Evolutionary conservation across 495 filamentous ascomycete genomes (phyloP).

Genomic region (Penicillium waksmanii): DNA sequence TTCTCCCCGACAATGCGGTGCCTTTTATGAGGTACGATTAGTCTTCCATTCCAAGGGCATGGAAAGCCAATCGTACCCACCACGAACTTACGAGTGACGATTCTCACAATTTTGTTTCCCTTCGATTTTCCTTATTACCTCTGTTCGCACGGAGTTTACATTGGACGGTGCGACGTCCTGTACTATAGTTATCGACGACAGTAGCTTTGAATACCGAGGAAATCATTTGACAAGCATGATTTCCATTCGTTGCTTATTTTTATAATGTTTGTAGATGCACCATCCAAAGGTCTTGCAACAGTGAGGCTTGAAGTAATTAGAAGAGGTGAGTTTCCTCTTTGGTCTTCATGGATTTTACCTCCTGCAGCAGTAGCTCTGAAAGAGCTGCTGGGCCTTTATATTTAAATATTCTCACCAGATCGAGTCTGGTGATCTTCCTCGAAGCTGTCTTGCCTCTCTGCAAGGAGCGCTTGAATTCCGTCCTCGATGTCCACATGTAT

Average conservation of each 20-base stretch:
- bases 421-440: neutral
- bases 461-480: neutral
- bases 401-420: neutral
- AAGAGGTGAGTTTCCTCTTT: too few species aligned
- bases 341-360: too few species aligned
- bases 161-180: constrained; percentile 15
- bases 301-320: too few species aligned
- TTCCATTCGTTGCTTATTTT: neutral
- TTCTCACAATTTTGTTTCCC: constrained; percentile 10
- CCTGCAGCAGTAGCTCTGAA: too few species aligned
- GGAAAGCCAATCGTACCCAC: constrained; percentile 3
- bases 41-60: too few species aligned
- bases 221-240: neutral
- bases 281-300: too few species aligned
- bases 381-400: too few species aligned
- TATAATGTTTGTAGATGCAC: too few species aligned
- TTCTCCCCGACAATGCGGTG: constrained; percentile 6
- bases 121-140: neutral
- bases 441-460: neutral
- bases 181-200: constrained; percentile 23
- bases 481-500: constrained; percentile 15
- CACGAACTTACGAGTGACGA: constrained; percentile 31
- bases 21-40: neutral
- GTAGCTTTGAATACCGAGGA: neutral
- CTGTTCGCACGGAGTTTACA: constrained; percentile 7